A percentile compares a stretch with the other conserved stretches of the same genome.
These are phyloP conservation scores for Aspergillus sp. DNA, from an alignment of 2,329 filamentous ascomycete genomes.

Conservation along the genomic window DNA sequence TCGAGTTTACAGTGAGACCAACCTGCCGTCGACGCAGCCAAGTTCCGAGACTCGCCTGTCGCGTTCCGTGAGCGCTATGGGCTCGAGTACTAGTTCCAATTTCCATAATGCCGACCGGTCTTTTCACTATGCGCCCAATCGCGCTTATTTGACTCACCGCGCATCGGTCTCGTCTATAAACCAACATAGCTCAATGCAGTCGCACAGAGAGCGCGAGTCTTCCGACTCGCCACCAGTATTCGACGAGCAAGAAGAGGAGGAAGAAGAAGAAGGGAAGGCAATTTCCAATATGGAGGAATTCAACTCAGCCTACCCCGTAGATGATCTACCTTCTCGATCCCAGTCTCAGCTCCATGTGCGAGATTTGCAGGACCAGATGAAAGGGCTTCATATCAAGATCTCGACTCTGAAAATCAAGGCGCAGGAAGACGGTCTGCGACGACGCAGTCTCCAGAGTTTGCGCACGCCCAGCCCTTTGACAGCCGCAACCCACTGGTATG, in stretches of 20 bases:
- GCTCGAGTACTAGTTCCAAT: constrained; percentile 32
- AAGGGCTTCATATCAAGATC: constrained; percentile 80
- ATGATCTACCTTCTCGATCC: constrained; percentile 59
- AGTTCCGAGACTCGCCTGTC: constrained; percentile 45
- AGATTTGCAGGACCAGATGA: constrained; percentile 79
- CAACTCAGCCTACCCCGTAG: constrained; percentile 36
- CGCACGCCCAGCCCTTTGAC: constrained; percentile 78
- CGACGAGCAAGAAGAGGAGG: constrained; percentile 27
- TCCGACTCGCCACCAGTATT: constrained; percentile 25
- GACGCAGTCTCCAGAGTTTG: constrained; percentile 73
- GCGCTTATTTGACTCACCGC: constrained; percentile 33
- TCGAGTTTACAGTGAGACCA: constrained; percentile 63
- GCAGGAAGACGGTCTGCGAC: constrained; percentile 73
- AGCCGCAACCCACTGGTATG: constrained; percentile 63
- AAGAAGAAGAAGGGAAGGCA: constrained; percentile 25
- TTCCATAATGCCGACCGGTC: constrained; percentile 34
- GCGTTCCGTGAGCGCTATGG: constrained; percentile 63
- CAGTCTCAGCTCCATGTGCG: constrained; percentile 72
- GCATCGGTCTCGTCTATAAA: constrained; percentile 43
- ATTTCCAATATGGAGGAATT: constrained; percentile 32
- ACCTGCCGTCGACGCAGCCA: constrained; percentile 42
- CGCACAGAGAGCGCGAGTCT: constrained; percentile 17
- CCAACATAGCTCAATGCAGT: not conserved
- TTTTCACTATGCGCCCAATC: constrained; percentile 32
- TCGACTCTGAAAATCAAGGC: constrained; percentile 76